Conservation (phyloP, 306 rosid genomes). For the Bauhinia variegata region DNA sequence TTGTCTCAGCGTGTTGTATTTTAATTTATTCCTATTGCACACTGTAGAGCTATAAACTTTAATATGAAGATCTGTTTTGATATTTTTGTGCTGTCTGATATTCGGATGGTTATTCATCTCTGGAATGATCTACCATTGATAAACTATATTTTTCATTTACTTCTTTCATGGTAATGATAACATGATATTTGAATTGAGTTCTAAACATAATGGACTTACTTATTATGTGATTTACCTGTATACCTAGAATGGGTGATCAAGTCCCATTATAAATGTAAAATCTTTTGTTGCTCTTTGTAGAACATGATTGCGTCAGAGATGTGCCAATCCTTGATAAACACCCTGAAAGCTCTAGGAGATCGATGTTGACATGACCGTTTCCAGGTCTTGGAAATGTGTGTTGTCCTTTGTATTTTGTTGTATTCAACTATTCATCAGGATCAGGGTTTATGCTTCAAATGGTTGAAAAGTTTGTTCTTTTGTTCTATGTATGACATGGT, state of each 20-base stretch:
- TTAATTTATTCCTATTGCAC: constrained; percentile 3
- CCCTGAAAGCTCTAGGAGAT: too few species aligned
- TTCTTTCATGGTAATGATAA: too few species aligned
- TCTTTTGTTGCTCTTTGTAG: neutral
- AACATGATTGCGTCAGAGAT: neutral
- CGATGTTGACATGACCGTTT: too few species aligned
- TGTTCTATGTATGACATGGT: neutral
- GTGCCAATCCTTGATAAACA: neutral
- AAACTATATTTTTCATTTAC: neutral
- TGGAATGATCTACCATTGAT: neutral
- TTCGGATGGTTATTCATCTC: neutral
- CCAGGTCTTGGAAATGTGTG: neutral
- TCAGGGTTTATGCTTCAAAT: constrained; percentile 7
- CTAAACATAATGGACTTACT: too few species aligned
- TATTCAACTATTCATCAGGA: neutral
- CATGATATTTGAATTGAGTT: too few species aligned
- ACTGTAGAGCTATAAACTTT: constrained; percentile 33
- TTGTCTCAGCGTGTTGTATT: constrained; percentile 16
- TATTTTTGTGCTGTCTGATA: neutral
- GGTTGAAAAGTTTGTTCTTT: neutral
- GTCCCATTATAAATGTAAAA: too few species aligned
- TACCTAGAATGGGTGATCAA: too few species aligned
- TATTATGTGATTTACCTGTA: too few species aligned
- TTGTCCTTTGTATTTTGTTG: neutral
- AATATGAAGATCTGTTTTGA: constrained; percentile 6